Evolutionary conservation across 169 alveolate species (phyloP).

Genomic region (Eimeria praecox): DNA sequence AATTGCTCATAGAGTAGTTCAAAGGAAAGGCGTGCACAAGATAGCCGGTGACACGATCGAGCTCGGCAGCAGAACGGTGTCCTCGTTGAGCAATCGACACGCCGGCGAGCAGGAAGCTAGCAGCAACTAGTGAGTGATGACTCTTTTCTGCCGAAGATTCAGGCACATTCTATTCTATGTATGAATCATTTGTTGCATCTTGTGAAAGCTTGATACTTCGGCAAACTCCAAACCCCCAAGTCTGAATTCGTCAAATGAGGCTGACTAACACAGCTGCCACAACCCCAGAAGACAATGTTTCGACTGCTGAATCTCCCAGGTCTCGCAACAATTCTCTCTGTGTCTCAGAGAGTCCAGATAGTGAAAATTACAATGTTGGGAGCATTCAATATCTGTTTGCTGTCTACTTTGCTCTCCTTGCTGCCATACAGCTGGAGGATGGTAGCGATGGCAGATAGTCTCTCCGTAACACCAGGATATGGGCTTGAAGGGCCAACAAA

Average conservation of each 20-base stretch:
- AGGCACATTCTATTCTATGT: neutral
- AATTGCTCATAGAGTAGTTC: neutral
- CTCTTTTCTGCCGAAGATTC: neutral
- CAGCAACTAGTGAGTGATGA: neutral
- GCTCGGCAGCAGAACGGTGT: conserved; percentile 2
- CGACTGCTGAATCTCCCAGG: conserved; percentile 33
- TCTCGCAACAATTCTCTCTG: neutral
- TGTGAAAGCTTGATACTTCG: neutral
- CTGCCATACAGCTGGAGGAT: conserved; percentile 16
- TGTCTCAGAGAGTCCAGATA: neutral
- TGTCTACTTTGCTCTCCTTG: conserved; percentile 43
- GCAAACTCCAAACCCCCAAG: neutral
- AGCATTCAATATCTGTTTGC: conserved; percentile 29
- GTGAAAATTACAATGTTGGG: conserved; percentile 1
- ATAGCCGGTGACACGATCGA: neutral
- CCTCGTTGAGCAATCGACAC: neutral
- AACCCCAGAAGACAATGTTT: conserved; percentile 41
- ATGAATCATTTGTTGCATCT: neutral
- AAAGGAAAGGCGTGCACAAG: neutral
- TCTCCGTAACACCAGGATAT: neutral
- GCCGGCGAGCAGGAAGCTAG: neutral
- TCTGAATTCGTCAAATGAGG: conserved; percentile 16
- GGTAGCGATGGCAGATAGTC: neutral
- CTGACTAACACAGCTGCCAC: conserved; percentile 28
- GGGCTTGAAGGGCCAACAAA: neutral